Evolutionary conservation across 768 basidiomycete genomes (phyloP).

Genomic region (Bullera alba): DNA sequence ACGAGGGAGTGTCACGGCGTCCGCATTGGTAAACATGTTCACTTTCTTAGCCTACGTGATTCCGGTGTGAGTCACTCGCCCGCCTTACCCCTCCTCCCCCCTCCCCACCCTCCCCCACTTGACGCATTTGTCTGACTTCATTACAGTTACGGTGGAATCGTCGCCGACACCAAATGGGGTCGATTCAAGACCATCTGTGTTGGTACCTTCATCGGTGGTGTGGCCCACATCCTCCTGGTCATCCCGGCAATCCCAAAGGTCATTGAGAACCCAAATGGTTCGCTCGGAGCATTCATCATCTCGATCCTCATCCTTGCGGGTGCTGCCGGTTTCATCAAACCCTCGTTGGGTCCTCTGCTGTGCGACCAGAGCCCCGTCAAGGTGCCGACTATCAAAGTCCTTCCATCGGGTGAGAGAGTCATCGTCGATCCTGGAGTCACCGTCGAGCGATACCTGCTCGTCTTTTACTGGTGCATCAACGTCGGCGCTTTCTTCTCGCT

Average conservation of each 20-base stretch:
- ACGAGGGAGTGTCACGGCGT: slow-evolving; percentile 27
- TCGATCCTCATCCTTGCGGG: slow-evolving; percentile 36
- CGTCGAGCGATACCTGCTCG: slow-evolving; percentile 29
- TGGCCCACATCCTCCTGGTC: slow-evolving; percentile 41
- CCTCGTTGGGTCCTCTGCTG: slow-evolving; percentile 39
- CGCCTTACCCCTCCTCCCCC: too few relatives aligned
- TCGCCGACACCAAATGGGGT: slow-evolving; percentile 43
- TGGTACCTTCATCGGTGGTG: slow-evolving; percentile 31
- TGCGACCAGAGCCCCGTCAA: slow-evolving; percentile 43
- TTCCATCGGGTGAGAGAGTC: slow-evolving; percentile 35
- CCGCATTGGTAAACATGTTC: slow-evolving; percentile 30
- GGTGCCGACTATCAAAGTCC: slow-evolving; percentile 20
- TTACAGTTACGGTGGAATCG: slow-evolving; percentile 41
- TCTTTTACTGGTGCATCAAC: slow-evolving; percentile 42
- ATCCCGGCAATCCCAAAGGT: slow-evolving; percentile 39
- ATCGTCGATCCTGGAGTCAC: slow-evolving; percentile 41
- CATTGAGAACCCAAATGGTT: slow-evolving; percentile 12
- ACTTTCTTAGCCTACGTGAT: slow-evolving; percentile 37
- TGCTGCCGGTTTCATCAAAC: slow-evolving; percentile 46
- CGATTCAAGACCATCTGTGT: slow-evolving; percentile 42
- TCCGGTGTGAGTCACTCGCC: too few relatives aligned
- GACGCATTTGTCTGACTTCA: slow-evolving; percentile 7
- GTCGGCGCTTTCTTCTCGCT: slow-evolving; percentile 42
- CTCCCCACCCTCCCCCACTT: neutral
- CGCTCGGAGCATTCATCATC: slow-evolving; percentile 37